A percentile compares a stretch with the other conserved stretches of the same genome.
Evolutionary conservation across 352 stramenopile genomes (phyloP).

Genomic region (Pythium rishiriense): DNA sequence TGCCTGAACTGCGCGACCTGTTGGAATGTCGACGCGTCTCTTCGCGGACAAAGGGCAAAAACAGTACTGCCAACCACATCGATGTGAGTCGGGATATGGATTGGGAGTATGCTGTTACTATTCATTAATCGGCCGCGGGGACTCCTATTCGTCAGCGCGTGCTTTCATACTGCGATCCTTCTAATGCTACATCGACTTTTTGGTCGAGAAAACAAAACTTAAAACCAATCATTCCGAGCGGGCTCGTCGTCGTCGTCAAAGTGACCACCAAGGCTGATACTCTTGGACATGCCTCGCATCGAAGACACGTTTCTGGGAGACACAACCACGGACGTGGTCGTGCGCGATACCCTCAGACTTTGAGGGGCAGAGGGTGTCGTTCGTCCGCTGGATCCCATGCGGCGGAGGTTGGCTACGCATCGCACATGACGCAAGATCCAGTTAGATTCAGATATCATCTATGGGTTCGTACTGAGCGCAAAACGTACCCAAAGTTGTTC

Average conservation of each 20-base stretch:
- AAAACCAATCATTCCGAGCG: constrained; percentile 76
- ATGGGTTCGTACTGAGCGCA: not conserved
- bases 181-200: constrained; percentile 33
- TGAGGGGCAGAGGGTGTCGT: constrained; percentile 30
- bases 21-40: not conserved
- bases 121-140: constrained; percentile 24
- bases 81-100: not conserved
- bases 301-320: constrained; percentile 44
- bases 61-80: not conserved
- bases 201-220: constrained; percentile 32
- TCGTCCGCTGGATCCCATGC: constrained; percentile 45
- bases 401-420: constrained; percentile 55
- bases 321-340: constrained; percentile 46
- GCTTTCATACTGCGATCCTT: constrained; percentile 29
- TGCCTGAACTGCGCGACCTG: not conserved
- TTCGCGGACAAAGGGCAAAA: not conserved
- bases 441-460: constrained; percentile 9
- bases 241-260: constrained; percentile 71
- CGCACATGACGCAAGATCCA: not conserved
- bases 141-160: constrained; percentile 21
- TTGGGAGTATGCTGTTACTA: constrained; percentile 22
- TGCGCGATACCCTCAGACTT: constrained; percentile 50
- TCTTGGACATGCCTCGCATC: constrained; percentile 66
- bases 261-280: constrained; percentile 55
- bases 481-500: constrained; percentile 38